Conservation (phyloP, 2,329 filamentous ascomycete genomes). For the Exophiala sp. region DNA sequence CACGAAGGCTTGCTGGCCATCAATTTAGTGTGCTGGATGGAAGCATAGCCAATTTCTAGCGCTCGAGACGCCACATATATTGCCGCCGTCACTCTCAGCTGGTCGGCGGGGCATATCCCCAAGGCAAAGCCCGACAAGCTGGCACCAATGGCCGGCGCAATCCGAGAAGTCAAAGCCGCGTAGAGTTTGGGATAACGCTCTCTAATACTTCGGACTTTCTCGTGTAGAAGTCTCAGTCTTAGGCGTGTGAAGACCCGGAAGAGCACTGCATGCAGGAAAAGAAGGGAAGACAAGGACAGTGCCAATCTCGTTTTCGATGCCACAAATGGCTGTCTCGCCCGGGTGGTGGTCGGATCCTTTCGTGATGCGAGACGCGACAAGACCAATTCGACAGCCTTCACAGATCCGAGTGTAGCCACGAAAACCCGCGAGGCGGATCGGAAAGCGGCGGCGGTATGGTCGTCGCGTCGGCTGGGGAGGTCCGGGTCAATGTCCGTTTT, state of each 20-base stretch:
- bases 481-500: neutral
- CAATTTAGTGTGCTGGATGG: constrained; percentile 66
- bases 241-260: constrained; percentile 83
- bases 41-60: constrained; percentile 80
- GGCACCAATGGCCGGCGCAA: constrained; percentile 84
- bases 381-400: constrained; percentile 47
- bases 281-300: constrained; percentile 73
- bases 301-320: constrained; percentile 68
- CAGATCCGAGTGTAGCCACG: constrained; percentile 54
- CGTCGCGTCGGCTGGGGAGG: constrained; percentile 40
- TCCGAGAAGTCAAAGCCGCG: constrained; percentile 68
- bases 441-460: constrained; percentile 64
- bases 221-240: constrained; percentile 68
- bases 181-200: constrained; percentile 73
- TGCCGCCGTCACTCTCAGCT: constrained; percentile 70
- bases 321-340: constrained; percentile 38
- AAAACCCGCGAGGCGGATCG: constrained; percentile 68
- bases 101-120: constrained; percentile 65
- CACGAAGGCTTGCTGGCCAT: constrained; percentile 67
- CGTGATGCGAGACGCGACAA: constrained; percentile 21
- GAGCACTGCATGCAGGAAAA: constrained; percentile 81
- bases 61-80: constrained; percentile 77
- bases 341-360: constrained; percentile 30
- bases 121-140: constrained; percentile 79
- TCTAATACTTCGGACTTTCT: constrained; percentile 75